phyloP scores from a whole-genome alignment of 495 filamentous ascomycete genomes.

The Lineolata rhizophorae region DNA sequence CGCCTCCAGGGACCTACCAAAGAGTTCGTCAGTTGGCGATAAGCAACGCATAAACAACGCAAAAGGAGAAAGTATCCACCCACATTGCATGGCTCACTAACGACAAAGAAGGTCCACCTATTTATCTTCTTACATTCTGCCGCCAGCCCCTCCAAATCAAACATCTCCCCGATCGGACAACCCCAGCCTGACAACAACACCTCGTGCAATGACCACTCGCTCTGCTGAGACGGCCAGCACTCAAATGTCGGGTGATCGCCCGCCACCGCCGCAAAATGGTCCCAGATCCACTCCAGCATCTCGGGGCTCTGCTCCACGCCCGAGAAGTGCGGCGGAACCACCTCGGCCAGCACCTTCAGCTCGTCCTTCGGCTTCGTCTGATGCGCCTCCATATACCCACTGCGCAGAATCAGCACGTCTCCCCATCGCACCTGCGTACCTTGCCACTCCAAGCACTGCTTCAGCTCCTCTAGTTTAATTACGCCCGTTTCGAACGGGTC shows the following conservation, averaged over 20 bases:
- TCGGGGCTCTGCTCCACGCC: slow-evolving; percentile 29
- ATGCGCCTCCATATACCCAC: slow-evolving; percentile 24
- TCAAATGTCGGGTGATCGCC: slow-evolving; percentile 17
- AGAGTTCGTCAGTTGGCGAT: no score
- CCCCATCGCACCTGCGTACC: slow-evolving; percentile 28
- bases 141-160: slow-evolving; percentile 12
- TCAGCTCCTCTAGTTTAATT: slow-evolving; percentile 25
- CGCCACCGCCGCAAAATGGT: slow-evolving; percentile 15
- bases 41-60: neutral
- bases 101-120: slow-evolving; percentile 14
- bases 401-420: slow-evolving; percentile 31
- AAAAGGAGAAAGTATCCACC: neutral
- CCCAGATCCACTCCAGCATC: slow-evolving; percentile 19
- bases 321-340: slow-evolving; percentile 6
- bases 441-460: slow-evolving; percentile 23
- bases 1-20: slow-evolving; percentile 1
- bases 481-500: slow-evolving; percentile 20
- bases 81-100: slow-evolving; percentile 1
- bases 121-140: slow-evolving; percentile 11
- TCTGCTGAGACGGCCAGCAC: slow-evolving; percentile 8
- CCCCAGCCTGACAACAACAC: slow-evolving; percentile 15
- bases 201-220: slow-evolving; percentile 7
- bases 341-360: slow-evolving; percentile 15
- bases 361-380: slow-evolving; percentile 12
- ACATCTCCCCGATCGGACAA: slow-evolving; percentile 15